A percentile compares a stretch with the other conserved stretches of the same genome.
Evolutionary conservation across 2,329 filamentous ascomycete species (phyloP).

Genomic region (Pleoardoris graminearum): DNA sequence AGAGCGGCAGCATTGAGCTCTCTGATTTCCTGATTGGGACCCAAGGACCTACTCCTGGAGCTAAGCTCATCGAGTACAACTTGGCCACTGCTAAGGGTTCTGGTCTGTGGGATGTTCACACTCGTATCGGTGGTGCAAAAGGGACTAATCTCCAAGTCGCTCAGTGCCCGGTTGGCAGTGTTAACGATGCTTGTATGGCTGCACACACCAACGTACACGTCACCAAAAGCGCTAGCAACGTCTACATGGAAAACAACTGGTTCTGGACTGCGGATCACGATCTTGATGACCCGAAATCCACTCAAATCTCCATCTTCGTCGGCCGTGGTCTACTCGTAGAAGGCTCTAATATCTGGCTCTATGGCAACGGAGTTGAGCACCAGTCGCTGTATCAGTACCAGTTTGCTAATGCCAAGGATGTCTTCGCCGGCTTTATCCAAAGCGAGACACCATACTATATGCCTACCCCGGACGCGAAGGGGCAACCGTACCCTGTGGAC

Average conservation of each 20-base stretch:
- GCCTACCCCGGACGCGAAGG: constrained; percentile 73
- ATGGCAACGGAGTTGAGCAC: constrained; percentile 70
- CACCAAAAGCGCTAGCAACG: constrained; percentile 58
- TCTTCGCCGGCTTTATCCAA: constrained; percentile 84
- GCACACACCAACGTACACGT: constrained; percentile 62
- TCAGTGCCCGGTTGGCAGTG: constrained; percentile 71
- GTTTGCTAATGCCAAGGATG: constrained; percentile 72
- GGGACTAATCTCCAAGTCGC: constrained; percentile 78
- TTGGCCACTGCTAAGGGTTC: constrained; percentile 54
- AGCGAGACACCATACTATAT: constrained; percentile 88
- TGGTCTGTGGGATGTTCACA: constrained; percentile 86
- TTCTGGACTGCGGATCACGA: constrained; percentile 91
- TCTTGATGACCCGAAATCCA: constrained; percentile 74
- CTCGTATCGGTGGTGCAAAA: constrained; percentile 78
- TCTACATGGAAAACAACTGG: constrained; percentile 90
- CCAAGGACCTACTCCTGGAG: constrained; percentile 69
- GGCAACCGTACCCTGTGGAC: constrained; percentile 60
- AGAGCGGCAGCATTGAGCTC: constrained; percentile 70
- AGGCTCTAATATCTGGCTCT: constrained; percentile 53
- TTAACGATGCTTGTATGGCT: constrained; percentile 68
- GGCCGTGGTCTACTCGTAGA: constrained; percentile 83
- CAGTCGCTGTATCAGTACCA: constrained; percentile 78
- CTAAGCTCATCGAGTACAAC: constrained; percentile 75
- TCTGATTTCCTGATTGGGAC: constrained; percentile 75
- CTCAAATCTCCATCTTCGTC: constrained; percentile 80